Percentiles rank a stretch among this genome's conserved stretches.
Conservation (phyloP, 441 rosid species). For the Omphalea diandra region DNA sequence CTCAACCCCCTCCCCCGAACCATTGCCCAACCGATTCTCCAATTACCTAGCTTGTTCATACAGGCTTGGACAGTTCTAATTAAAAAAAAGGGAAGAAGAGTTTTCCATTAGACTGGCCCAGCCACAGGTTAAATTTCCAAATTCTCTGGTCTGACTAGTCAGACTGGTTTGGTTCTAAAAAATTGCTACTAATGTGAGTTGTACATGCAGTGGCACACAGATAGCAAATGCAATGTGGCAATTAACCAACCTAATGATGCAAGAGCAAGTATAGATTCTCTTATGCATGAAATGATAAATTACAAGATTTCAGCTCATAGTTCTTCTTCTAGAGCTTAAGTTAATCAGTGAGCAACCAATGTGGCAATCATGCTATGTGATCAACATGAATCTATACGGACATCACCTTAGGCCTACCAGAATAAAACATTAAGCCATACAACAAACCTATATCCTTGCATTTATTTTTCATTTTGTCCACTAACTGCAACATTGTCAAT, state of each 20-base stretch:
- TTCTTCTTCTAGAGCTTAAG: not conserved
- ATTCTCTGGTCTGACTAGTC: too few species aligned
- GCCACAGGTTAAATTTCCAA: too few species aligned
- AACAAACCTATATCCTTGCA: constrained; percentile 73
- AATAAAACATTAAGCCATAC: constrained; percentile 15
- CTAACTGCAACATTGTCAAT: constrained; percentile 81
- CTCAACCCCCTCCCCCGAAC: too few species aligned
- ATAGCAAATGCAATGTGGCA: not conserved
- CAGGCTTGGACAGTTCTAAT: too few species aligned
- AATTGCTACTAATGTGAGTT: too few species aligned
- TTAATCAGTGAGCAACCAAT: not conserved
- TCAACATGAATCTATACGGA: not conserved
- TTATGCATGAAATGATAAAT: not conserved
- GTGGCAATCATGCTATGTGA: not conserved
- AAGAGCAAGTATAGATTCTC: not conserved
- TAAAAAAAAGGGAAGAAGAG: too few species aligned
- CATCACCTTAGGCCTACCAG: too few species aligned
- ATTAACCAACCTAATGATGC: not conserved
- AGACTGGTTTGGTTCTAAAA: too few species aligned
- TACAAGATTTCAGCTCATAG: not conserved
- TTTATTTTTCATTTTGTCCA: constrained; percentile 79
- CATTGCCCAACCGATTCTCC: too few species aligned
- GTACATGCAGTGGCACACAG: too few species aligned
- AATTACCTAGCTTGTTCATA: too few species aligned
- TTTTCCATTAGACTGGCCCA: too few species aligned